Evolutionary conservation across 148 eudicot genomes (phyloP), one percentile per base, ranked within the genome.

Genomic region (Suaeda aralocaspica): DNA sequence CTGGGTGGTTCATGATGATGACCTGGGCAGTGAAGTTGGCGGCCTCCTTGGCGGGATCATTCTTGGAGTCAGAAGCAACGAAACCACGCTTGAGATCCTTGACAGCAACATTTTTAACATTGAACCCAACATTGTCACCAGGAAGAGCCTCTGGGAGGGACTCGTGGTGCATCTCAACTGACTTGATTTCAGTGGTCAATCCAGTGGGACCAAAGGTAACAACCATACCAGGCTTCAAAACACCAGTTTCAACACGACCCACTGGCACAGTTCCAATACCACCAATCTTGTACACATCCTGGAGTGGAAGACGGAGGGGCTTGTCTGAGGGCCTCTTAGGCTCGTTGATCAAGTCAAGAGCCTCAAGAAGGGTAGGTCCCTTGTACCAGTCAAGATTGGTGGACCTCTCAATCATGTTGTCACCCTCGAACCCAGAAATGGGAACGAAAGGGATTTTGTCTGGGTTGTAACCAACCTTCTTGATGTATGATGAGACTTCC

Each of bases 81-180:
- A 18, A 72, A 44, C 81, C 81, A 68, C 81, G 77, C 77, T 78
- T 78, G 66, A 78, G 66, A 72, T 78, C 81, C 71, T 78, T 78
- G 19, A 78, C 81, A 19, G 81, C 50, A 57, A 78, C 81, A 58
- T 78, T 78, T 74, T 78, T 78, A 8, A 78, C 81, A 19, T 78
- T 78, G 74, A 78, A 80, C 12, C 83, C 79, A 7, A 76, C 83
- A 49, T 80, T 79, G 76, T 80, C 83, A 63, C 83, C 77, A 8
- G 83, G 83, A 21, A 80, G 77, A 10, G 79, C 82, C 70, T 79
- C 79, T 11, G 74, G 73, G n/a, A 79, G 68, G 1, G 83, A 67
- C 71, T 76, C 77, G 19, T 80, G 83, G 74, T 80, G 83, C 83
- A 80, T 80, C 73, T 80, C 83, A 28, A 80, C 83, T 3, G 83